phyloP scores from a whole-genome alignment of 202 grass and related monocot species.

The Panicum virgatum region DNA sequence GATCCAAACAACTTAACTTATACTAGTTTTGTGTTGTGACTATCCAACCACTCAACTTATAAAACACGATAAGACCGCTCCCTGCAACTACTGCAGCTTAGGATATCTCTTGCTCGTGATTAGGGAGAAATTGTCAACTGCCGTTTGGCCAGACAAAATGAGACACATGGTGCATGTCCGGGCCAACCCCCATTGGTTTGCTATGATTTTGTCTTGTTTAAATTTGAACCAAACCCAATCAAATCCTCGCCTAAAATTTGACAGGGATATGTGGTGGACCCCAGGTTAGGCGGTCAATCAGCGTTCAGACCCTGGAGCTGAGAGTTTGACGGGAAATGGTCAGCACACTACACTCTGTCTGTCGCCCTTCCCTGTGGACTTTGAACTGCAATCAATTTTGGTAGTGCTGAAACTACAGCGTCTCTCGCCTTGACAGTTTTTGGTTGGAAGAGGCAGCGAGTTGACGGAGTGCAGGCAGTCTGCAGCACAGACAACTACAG shows the following conservation, averaged over 20 bases:
- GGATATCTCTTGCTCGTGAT: neutral
- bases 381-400: neutral
- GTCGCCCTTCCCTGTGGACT: neutral
- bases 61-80: too few species aligned
- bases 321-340: conserved; percentile 15
- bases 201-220: neutral
- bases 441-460: neutral
- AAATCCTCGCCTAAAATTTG: neutral
- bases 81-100: too few species aligned
- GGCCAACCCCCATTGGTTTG: neutral
- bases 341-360: neutral
- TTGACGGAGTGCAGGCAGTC: neutral
- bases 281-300: neutral
- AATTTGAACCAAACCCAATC: neutral
- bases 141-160: neutral
- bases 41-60: too few species aligned
- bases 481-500: neutral
- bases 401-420: neutral
- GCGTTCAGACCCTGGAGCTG: neutral
- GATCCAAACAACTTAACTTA: too few species aligned
- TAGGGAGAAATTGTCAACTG: neutral
- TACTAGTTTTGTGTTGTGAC: too few species aligned
- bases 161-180: neutral
- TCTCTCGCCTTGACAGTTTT: neutral
- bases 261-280: conserved; percentile 8